Conservation (phyloP, 305 asterid species). For the Striga hermonthica region DNA sequence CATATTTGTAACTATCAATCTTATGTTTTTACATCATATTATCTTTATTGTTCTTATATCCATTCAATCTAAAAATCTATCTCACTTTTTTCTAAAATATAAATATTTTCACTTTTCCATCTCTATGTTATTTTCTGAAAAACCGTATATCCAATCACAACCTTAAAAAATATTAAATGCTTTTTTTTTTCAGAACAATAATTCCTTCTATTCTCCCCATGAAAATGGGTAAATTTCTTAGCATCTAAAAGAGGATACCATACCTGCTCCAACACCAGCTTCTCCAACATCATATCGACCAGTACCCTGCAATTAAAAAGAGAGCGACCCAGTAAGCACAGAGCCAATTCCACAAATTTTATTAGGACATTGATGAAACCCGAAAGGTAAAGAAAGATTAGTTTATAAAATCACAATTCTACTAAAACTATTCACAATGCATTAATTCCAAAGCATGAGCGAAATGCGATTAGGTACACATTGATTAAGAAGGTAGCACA, state of each 20-base stretch:
- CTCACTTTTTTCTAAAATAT: no score
- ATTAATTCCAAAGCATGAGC: constrained; percentile 15
- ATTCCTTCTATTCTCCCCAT: not conserved
- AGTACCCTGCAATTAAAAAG: constrained; percentile 59
- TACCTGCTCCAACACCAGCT: constrained; percentile 70
- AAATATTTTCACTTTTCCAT: no score
- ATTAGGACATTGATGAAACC: constrained; percentile 1
- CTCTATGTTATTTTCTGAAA: no score
- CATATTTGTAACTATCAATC: no score
- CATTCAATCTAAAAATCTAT: no score
- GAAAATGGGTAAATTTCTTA: constrained; percentile 16
- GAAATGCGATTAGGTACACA: constrained; percentile 4
- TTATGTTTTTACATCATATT: no score
- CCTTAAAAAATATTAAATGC: constrained; percentile 14
- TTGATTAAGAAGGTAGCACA: no score
- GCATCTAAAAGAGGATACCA: constrained; percentile 27
- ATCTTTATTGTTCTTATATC: no score
- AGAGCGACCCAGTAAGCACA: constrained; percentile 19
- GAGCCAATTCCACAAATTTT: constrained; percentile 4
- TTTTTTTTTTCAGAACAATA: constrained; percentile 21
- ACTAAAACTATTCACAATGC: constrained; percentile 18
- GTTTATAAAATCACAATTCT: constrained; percentile 2
- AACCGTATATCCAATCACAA: no score
- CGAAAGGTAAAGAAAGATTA: not conserved
- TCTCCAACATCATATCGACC: constrained; percentile 69